Conservation (phyloP, 2,329 filamentous ascomycete species). For the Monilinia vaccinii-corymbosi region DNA sequence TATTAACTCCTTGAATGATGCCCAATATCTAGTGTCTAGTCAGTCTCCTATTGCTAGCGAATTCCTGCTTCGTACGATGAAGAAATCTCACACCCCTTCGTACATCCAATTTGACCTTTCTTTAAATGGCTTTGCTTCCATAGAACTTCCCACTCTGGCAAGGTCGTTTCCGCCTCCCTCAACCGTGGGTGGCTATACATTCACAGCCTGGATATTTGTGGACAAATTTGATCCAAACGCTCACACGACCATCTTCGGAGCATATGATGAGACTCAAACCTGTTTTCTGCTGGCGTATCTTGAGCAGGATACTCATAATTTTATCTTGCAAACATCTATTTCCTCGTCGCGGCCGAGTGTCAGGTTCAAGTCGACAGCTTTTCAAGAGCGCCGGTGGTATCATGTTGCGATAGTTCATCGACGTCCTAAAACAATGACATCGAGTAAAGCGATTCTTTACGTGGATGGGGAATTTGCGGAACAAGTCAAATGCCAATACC, state of each 20-base stretch:
- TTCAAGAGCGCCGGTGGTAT: constrained; percentile 77
- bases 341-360: constrained; percentile 80
- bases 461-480: constrained; percentile 92
- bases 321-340: constrained; percentile 94
- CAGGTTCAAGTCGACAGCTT: constrained; percentile 76
- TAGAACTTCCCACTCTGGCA: constrained; percentile 82
- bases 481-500: constrained; percentile 83
- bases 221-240: constrained; percentile 76
- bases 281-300: constrained; percentile 93
- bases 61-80: constrained; percentile 67
- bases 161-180: constrained; percentile 74
- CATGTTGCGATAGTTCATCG: constrained; percentile 86
- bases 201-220: constrained; percentile 80
- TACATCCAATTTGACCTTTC: constrained; percentile 94
- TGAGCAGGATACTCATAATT: constrained; percentile 84
- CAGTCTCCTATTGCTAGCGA: constrained; percentile 48
- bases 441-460: constrained; percentile 78
- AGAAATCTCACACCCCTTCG: constrained; percentile 65
- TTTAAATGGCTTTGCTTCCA: constrained; percentile 75
- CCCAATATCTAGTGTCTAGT: constrained; percentile 58
- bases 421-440: constrained; percentile 62
- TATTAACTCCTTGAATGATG: constrained; percentile 72
- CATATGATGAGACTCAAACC: constrained; percentile 83
- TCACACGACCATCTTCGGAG: constrained; percentile 93
- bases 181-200: constrained; percentile 73